Base-by-base conservation (phyloP, 306 rosid genomes). In the Dryas drummondii region DNA sequence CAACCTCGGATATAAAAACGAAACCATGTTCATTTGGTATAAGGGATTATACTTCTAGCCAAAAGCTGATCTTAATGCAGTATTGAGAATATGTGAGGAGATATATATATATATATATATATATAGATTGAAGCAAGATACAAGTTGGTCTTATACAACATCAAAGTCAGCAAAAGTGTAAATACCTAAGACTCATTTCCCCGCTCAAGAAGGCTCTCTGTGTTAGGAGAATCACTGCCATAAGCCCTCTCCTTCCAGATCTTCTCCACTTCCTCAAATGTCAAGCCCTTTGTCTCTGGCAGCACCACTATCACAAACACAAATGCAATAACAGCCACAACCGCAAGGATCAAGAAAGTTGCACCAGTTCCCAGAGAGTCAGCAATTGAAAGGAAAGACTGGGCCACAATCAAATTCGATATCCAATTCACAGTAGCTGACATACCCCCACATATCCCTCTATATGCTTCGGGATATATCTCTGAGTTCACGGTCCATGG, bases 401-500 rank as follows among this genome's bases (percentile, higher is more conserved):
- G 86, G 47, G 94, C 83, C 54, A 94, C 94, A 46, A 94, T 88
- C 76, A 94, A 84, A 81, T 94, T 94, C 15, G 98, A 88, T 64
- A 94, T 42, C 98, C 98, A 94, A 71, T 88, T 87, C 59, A 94
- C 94, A 45, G 96, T 91, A 69, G 98, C 98, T 0, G 98, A 87
- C 98, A 94, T 91, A 59, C 98, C 98, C 17, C 97, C 96, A 14
- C 98, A 94, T 16, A 87, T 70, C 62, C 97, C 98, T 8, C 98
- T 74, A 44, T 84, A 94, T 48, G 90, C 85, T 75, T 94, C 91
- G 0, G 98, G 98, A 71, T 94, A 94, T 73, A 94, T 79, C 87
- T 94, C 98, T 0, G 98, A 94, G 87, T 91, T 94, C 16, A 94
- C 89, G 0, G 97, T 90, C 98, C 98, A 94, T 4, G 98, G 98